Base-by-base conservation (phyloP, 495 filamentous ascomycete species). In the Tuber brumale region DNA sequence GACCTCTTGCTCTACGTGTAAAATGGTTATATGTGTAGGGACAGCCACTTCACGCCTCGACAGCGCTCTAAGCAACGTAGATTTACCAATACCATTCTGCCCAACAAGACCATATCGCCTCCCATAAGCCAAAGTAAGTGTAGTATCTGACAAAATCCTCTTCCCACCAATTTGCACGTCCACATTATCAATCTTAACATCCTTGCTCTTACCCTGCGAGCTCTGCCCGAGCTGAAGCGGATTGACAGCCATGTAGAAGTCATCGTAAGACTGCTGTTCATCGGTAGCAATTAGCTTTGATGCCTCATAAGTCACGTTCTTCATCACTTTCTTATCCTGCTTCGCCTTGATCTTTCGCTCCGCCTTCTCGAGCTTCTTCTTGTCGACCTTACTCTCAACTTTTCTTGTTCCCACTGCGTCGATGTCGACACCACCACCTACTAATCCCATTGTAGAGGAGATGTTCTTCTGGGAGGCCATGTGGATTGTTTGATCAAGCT, bases 1-100 rank as follows among this genome's bases (percentile, higher is more conserved):
- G 86, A 95, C 93, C 87, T 99, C 95, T 88, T 99, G 95, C 83
- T 97, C 96, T 71, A 99, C 95, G 87, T 98, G 95, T 23, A 99
- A 87, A 88, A 99, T 99, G 23, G 95, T 97, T 72, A 99, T 98
- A 81, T 99, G 96, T 0, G 91, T 95, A 23, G 95, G 95, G 84
- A 99, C 92, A 16, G 95, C 88, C 70, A 99, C 87, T 83, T 99
- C 95, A 92, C 95, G 90, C 79, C 94, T 90, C 79, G 95, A 97
- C 76, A 99, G 85, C 14, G 96, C 95, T 70, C 95, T 88, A 71
- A 99, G 88, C 72, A 99, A 86, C 21, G 95, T 99, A 85, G 91
- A 94, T 89, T 99, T 99, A 87, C 95, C 95, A 75, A 99, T 94
- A 94, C 95, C 95, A 88, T 99, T 99, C 86, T 97, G 92, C 87